Conservation (phyloP, 768 basidiomycete species). For the Pulveroboletus sp. region DNA sequence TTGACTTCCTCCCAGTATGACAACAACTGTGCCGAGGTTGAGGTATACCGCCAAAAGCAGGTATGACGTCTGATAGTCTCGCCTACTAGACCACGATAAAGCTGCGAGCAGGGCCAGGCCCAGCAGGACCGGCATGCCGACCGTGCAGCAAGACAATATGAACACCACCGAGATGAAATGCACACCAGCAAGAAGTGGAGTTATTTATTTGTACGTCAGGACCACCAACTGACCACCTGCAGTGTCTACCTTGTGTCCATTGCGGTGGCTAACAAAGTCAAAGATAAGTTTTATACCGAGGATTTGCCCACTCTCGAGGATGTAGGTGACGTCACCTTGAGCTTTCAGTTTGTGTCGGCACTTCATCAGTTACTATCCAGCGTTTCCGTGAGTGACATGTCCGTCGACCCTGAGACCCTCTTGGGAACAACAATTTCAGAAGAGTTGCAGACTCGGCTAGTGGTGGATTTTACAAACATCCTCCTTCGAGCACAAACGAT, state of each 20-base stretch:
- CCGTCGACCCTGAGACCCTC: neutral
- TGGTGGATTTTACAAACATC: slow-evolving; percentile 50
- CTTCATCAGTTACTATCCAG: slow-evolving; percentile 39
- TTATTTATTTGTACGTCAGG: neutral
- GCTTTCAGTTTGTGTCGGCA: slow-evolving; percentile 5
- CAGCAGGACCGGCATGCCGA: slow-evolving; percentile 75
- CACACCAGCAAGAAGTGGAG: slow-evolving; percentile 73
- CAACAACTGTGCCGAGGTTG: slow-evolving; percentile 70
- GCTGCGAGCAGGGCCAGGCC: slow-evolving; percentile 49
- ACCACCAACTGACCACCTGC: slow-evolving; percentile 1
- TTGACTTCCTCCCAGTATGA: slow-evolving; percentile 54
- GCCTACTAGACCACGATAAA: slow-evolving; percentile 1
- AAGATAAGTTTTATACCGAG: slow-evolving; percentile 65
- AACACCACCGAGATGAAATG: slow-evolving; percentile 76
- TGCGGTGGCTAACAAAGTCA: slow-evolving; percentile 61
- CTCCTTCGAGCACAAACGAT: slow-evolving; percentile 56
- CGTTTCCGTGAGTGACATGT: slow-evolving; percentile 52
- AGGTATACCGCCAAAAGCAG: slow-evolving; percentile 75
- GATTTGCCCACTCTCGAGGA: slow-evolving; percentile 69
- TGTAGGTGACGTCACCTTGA: slow-evolving; percentile 40
- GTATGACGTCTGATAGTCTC: slow-evolving; percentile 25
- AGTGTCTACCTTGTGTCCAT: slow-evolving; percentile 71
- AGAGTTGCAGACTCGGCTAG: slow-evolving; percentile 61
- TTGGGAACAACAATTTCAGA: slow-evolving; percentile 39
- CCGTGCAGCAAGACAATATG: slow-evolving; percentile 65